phyloP scores from a whole-genome alignment of 352 stramenopile genomes.

The Poterioochromonas sp. region DNA sequence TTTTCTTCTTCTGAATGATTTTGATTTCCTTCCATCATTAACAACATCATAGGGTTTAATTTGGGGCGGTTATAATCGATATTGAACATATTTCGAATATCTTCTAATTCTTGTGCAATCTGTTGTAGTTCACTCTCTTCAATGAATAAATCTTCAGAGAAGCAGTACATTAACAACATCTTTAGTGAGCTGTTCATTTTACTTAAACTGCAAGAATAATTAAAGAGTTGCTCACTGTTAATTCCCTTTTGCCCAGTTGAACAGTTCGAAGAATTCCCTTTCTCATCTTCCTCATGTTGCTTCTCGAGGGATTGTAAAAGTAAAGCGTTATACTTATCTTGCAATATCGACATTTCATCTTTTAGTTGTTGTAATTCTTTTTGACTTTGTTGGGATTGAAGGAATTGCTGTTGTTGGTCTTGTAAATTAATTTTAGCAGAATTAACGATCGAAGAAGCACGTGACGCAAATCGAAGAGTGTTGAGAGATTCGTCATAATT shows the following conservation, averaged over 20 bases:
- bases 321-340: conserved; percentile 2
- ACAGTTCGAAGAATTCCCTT: neutral
- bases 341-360: neutral
- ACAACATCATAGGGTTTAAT: too few species aligned
- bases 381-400: neutral
- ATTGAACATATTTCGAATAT: neutral
- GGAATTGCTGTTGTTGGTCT: neutral
- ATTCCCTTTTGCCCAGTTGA: neutral
- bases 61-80: neutral
- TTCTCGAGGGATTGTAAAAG: neutral
- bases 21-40: too few species aligned
- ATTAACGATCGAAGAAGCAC: conserved; percentile 30
- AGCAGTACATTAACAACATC: neutral
- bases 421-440: neutral
- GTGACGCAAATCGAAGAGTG: conserved; percentile 41
- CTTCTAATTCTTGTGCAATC: neutral
- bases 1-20: neutral
- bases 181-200: neutral
- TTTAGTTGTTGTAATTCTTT: neutral
- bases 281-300: neutral
- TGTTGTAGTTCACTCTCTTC: neutral
- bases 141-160: neutral
- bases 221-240: neutral
- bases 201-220: neutral
- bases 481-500: conserved; percentile 39